phyloP scores from a whole-genome alignment of 441 rosid species.

The Aquilaria agallochum region DNA sequence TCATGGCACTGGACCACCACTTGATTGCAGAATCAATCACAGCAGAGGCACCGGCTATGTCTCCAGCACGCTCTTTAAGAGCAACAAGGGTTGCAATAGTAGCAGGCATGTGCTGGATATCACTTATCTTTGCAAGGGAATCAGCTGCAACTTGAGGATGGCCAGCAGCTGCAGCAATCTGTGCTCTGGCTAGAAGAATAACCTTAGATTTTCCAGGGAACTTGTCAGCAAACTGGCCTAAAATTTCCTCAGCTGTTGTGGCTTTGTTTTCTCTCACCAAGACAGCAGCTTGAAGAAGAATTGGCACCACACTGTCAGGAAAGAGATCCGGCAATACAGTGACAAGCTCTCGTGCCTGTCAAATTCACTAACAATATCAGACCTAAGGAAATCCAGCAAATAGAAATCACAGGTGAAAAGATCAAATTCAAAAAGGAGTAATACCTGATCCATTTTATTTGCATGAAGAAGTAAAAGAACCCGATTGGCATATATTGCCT shows the following conservation, averaged over 20 bases:
- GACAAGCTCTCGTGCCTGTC: slow-evolving; percentile 86
- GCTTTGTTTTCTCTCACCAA: slow-evolving; percentile 82
- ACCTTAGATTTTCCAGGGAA: slow-evolving; percentile 62
- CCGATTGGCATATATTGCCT: slow-evolving; percentile 72
- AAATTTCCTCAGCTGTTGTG: slow-evolving; percentile 72
- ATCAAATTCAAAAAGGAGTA: slow-evolving; percentile 13
- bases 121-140: slow-evolving; percentile 62
- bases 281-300: slow-evolving; percentile 85
- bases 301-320: slow-evolving; percentile 57
- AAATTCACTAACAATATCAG: slow-evolving; percentile 15
- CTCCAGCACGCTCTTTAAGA: slow-evolving; percentile 89
- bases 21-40: slow-evolving; percentile 69
- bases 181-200: slow-evolving; percentile 82
- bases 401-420: slow-evolving; percentile 9
- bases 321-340: slow-evolving; percentile 52
- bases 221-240: slow-evolving; percentile 66
- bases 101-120: slow-evolving; percentile 87
- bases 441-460: slow-evolving; percentile 77
- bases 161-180: slow-evolving; percentile 82
- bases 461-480: slow-evolving; percentile 86
- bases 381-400: not conserved
- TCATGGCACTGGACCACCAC: slow-evolving; percentile 93
- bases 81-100: slow-evolving; percentile 87
- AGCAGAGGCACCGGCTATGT: slow-evolving; percentile 69
- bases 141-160: slow-evolving; percentile 80